Percentiles rank a stretch among this genome's conserved stretches.
phyloP scores from a whole-genome alignment of 129 eudicot genomes.

The Helianthus annuus region HanXRQr2.0-SUNRISE NC_035446.2:136085559-136086058 shows the following conservation, averaged over 20 bases:
- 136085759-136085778: conserved; percentile 39
- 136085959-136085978: too few species aligned
- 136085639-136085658: conserved; percentile 61
- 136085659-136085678: conserved; percentile 13
- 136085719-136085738: conserved; percentile 25
- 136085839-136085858: neutral
- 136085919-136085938: too few species aligned
- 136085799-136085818: neutral
- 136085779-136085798: conserved; percentile 31
- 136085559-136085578: conserved; percentile 67
- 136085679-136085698: neutral
- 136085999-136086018: too few species aligned
- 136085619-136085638: conserved; percentile 57
- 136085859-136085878: neutral
- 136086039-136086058: too few species aligned
- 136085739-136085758: conserved; percentile 7
- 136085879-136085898: too few species aligned
- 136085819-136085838: neutral
- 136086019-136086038: too few species aligned
- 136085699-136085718: conserved; percentile 20
- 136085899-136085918: too few species aligned
- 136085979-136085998: too few species aligned
- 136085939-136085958: too few species aligned
- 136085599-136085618: conserved; percentile 44
- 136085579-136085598: conserved; percentile 74